phyloP scores from a whole-genome alignment of 345 rosid genomes.

The Brassica napus region DNA sequence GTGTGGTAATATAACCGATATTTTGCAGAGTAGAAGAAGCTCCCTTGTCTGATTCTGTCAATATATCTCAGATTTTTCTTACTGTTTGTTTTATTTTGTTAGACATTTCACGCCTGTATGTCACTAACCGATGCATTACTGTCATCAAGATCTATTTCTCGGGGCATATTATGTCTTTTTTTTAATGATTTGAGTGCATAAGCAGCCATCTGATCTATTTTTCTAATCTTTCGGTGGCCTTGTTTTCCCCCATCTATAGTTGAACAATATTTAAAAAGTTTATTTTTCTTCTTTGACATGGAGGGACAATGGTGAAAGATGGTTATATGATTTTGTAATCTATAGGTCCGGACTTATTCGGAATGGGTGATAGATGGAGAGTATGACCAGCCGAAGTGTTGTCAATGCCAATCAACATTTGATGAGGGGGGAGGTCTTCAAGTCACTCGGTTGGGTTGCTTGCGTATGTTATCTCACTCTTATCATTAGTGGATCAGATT shows the following conservation, averaged over 20 bases:
- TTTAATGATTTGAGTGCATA: not conserved
- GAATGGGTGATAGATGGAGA: constrained; percentile 99
- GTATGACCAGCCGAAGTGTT: constrained; percentile 97
- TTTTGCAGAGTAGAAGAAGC: not conserved
- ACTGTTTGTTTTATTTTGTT: not conserved
- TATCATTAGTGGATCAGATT: constrained; percentile 21
- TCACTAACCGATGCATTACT: not conserved
- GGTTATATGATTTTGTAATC: constrained; percentile 18
- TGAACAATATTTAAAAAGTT: not conserved
- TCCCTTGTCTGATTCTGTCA: not conserved
- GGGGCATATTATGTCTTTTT: not conserved
- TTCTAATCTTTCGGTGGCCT: not conserved
- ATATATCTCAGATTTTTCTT: not conserved
- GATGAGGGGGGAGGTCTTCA: constrained; percentile 66
- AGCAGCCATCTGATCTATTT: constrained; percentile 1
- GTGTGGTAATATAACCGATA: not conserved
- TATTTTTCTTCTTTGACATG: not conserved
- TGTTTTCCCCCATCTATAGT: not conserved
- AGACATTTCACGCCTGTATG: not conserved
- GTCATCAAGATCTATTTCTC: not conserved
- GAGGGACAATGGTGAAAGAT: constrained; percentile 16
- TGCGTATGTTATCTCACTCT: constrained; percentile 67
- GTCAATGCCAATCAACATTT: constrained; percentile 71
- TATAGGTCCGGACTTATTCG: constrained; percentile 90
- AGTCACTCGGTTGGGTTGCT: constrained; percentile 94